phyloP scores from a whole-genome alignment of 176 grass and related monocot genomes.

The Oryza longistaminata region DNA sequence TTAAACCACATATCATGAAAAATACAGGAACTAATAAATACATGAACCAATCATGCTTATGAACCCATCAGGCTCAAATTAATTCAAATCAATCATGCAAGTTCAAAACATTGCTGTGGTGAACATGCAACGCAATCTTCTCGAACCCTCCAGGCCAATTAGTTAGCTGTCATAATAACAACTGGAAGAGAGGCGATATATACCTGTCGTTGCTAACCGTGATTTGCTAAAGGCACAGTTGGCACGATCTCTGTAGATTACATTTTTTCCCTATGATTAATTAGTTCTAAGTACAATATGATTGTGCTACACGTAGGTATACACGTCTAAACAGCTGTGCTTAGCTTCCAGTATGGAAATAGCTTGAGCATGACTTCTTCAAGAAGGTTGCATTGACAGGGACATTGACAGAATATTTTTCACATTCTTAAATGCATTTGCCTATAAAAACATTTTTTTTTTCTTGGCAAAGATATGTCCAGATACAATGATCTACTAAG shows the following conservation, averaged over 20 bases:
- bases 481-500: slow-evolving; percentile 9
- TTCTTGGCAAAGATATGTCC: not conserved
- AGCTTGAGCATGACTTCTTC: not conserved
- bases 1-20: not conserved
- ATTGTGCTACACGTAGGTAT: slow-evolving; percentile 31
- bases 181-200: slow-evolving; percentile 24
- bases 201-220: not conserved
- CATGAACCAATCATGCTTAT: not conserved
- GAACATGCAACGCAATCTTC: slow-evolving; percentile 8
- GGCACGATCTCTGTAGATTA: slow-evolving; percentile 20
- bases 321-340: slow-evolving; percentile 13
- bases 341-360: slow-evolving; percentile 17
- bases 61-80: slow-evolving; percentile 15
- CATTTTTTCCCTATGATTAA: not conserved
- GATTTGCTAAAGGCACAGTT: not conserved
- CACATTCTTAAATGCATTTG: not conserved
- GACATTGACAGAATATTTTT: slow-evolving; percentile 6
- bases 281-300: not conserved
- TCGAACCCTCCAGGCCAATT: slow-evolving; percentile 10
- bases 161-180: slow-evolving; percentile 18
- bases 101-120: not conserved
- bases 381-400: not conserved
- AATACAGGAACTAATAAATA: not conserved
- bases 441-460: not conserved
- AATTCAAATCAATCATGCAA: slow-evolving; percentile 26